Base-by-base conservation (phyloP, 176 grass and related monocot genomes). In the Juncus inflexus region DNA sequence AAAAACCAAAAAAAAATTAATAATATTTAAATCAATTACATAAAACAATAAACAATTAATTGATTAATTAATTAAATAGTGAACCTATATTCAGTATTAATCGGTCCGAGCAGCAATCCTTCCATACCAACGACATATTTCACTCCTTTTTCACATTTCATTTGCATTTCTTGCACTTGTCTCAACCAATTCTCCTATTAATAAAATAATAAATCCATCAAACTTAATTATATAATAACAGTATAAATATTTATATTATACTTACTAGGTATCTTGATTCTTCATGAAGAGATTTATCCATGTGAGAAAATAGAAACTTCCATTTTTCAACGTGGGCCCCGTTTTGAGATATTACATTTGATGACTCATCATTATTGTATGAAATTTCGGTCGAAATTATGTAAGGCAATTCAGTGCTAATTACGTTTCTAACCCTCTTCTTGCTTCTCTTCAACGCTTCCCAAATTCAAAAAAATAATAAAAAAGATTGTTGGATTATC, bases 101-200 rank as follows among this genome's bases (percentile, higher is more conserved):
- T 67, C 73, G 78, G 66, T 55, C 83, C 83, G 72, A 66, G 78
- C 55, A 73, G 14, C 11, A 84, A 62, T 66, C 55, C 75, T 43
- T 84, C 80, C 6, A 47, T 47, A 9, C 66, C 61, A 55, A 61
- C 35, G 59, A 75, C 78, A 74, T 84, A 83, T 58, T 84, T 84
- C 12, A 99, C 60, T 35, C 95, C 95, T 73, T 84, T 84, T 42
- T 99, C 89, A 69, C 95, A 92, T 55, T 81, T 90, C 58, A 54
- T 19, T 69, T 81, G 73, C 89, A 99, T 99, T 82, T 89, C 84
- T 74, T 92, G 85, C 36, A 99, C 89, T 80, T 99, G 85, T 71
- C 78, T 92, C 79, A 99, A 86, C 76, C 89, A 87, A 16, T 78
- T 86, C 62, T 92, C 95, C 95, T 99, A 80, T 47, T 66, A 73